A percentile compares a stretch with the other conserved stretches of the same genome.
phyloP scores from a whole-genome alignment of 2,329 filamentous ascomycete genomes.

The Diaporthe sp. region DNA sequence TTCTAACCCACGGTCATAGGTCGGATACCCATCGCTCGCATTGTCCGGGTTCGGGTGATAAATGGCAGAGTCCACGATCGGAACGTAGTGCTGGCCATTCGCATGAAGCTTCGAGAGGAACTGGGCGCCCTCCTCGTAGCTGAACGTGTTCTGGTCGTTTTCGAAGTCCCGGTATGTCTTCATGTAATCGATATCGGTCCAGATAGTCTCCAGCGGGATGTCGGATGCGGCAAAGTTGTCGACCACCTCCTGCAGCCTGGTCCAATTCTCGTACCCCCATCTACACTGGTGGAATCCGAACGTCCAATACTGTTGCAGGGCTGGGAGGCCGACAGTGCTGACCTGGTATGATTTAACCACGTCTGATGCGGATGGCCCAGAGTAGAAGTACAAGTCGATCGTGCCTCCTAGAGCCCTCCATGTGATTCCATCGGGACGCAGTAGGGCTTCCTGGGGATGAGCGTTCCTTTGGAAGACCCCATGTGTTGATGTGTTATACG shows the following conservation, averaged over 20 bases:
- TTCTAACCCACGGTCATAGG: conserved; percentile 73
- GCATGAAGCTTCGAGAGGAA: conserved; percentile 74
- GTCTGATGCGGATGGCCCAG: conserved; percentile 77
- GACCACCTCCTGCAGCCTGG: conserved; percentile 75
- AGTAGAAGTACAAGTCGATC: conserved; percentile 85
- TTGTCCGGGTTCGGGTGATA: conserved; percentile 82
- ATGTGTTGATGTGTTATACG: conserved; percentile 79
- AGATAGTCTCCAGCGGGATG: conserved; percentile 82
- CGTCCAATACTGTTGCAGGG: conserved; percentile 85
- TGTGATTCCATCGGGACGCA: conserved; percentile 75
- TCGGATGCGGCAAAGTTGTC: conserved; percentile 73
- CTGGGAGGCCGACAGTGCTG: conserved; percentile 77
- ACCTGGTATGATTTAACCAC: conserved; percentile 80
- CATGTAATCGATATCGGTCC: conserved; percentile 83
- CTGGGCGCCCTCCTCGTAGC: conserved; percentile 69
- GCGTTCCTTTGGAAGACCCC: conserved; percentile 84
- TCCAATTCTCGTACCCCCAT: conserved; percentile 86
- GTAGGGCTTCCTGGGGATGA: conserved; percentile 80
- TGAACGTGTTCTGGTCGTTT: conserved; percentile 70
- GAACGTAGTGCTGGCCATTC: conserved; percentile 76
- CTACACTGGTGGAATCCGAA: conserved; percentile 88
- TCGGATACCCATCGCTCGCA: conserved; percentile 71
- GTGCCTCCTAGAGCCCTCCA: conserved; percentile 83
- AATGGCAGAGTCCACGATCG: conserved; percentile 80
- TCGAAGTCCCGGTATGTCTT: conserved; percentile 74